Base-by-base conservation (phyloP, 192 early-diverging fungal genomes). In the Haplosporangium gracile region DNA sequence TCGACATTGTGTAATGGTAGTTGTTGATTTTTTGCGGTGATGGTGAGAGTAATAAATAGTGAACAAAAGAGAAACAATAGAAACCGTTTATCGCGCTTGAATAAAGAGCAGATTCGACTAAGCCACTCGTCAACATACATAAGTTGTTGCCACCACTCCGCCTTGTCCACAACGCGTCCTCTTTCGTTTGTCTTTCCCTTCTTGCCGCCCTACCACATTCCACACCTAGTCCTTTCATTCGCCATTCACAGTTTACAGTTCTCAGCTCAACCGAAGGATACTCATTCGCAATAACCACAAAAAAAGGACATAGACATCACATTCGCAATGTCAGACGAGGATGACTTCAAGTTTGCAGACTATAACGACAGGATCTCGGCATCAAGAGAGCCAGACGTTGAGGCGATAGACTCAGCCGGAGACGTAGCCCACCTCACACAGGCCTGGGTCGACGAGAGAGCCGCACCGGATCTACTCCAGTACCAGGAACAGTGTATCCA, bases 371-470 rank as follows among this genome's bases (percentile, higher is more conserved):
- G 81, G 45, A 69, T 82, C 51, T 49, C 81, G 32, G 55, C 81
- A 24, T 76, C 76, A 36, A 16, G 74, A n/a, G 82, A 83, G 39
- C 51, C 69, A 22, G 82, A 60, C 24, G 60, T 42, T 4, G n/a
- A 39, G 22, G 24, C 29, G 6, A 29, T 39, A 32, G 76, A 74
- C 34, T 72, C 73, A 13, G 79, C 84, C 60, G 90, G 91, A 63
- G 82, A 89, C 77, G 83, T 93, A 5, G 16, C 29, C 38, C 63
- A 53, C 10, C 81, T 95, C 47, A 93, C 93, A 8, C 85, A 91
- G 47, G 88, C 83, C 20, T 95, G 95, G 95, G 89, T 94, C 43
- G 93, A 94, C 76, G 95, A 95, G 76, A 93, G 93, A 9, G 90
- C 88, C 53, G 90, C 93, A 15, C 94, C 95, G 13, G 94, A 94